Percentiles rank a stretch among this genome's conserved stretches.
phyloP scores from a whole-genome alignment of 495 filamentous ascomycete species.

The Xylaria venustula region DNA sequence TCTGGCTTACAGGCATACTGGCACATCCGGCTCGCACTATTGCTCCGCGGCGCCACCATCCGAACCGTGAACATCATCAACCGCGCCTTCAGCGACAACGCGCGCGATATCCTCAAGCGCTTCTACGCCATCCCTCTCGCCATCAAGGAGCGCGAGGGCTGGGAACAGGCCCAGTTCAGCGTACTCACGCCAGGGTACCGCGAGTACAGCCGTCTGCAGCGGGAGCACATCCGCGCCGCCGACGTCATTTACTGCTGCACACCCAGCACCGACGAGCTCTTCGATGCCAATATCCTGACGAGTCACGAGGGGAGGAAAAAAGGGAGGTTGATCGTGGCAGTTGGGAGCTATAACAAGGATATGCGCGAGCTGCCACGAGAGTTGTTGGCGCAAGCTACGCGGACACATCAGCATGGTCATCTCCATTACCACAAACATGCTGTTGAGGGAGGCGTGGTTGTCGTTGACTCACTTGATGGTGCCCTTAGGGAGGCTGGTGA shows the following conservation, averaged over 20 bases:
- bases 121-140: constrained; percentile 55
- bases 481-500: constrained; percentile 87
- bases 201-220: constrained; percentile 67
- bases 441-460: constrained; percentile 67
- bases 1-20: constrained; percentile 89
- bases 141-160: constrained; percentile 53
- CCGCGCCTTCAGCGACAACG: constrained; percentile 56
- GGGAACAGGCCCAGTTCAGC: constrained; percentile 61
- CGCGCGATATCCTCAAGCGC: constrained; percentile 52
- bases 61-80: constrained; percentile 78
- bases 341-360: constrained; percentile 79
- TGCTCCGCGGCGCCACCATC: constrained; percentile 69
- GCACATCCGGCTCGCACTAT: constrained; percentile 81
- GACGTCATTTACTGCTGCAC: constrained; percentile 78
- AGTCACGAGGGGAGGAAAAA: constrained; percentile 67
- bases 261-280: constrained; percentile 46
- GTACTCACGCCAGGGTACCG: constrained; percentile 68
- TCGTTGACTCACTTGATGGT: constrained; percentile 80
- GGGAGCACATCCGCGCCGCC: constrained; percentile 62
- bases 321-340: constrained; percentile 72
- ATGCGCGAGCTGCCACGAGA: constrained; percentile 86
- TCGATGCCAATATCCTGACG: constrained; percentile 58
- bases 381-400: constrained; percentile 68
- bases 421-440: constrained; percentile 70
- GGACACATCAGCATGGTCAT: constrained; percentile 42